These are phyloP conservation scores for Plectranthus barbatus DNA, from an alignment of 257 asterid genomes.

Conservation along the genomic window DNA sequence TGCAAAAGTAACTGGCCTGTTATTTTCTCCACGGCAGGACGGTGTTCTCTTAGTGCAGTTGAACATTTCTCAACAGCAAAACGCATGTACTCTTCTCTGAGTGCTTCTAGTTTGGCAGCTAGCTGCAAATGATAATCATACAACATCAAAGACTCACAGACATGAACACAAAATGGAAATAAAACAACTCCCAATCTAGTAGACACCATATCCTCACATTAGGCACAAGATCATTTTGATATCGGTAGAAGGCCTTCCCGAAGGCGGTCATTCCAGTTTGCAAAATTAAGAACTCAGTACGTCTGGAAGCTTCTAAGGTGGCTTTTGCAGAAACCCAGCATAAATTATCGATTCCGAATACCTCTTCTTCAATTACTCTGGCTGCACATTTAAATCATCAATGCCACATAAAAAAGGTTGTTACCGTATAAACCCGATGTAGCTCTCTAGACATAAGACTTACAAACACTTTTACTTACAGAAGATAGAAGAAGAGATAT, in stretches of 20 bases:
- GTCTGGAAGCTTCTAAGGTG: constrained; percentile 78
- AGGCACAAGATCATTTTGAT: constrained; percentile 77
- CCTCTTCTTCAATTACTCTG: constrained; percentile 94
- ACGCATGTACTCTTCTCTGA: constrained; percentile 86
- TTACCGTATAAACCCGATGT: neutral
- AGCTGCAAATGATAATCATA: constrained; percentile 43
- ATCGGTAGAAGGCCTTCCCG: constrained; percentile 84
- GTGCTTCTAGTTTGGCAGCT: constrained; percentile 87
- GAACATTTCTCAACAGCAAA: constrained; percentile 82
- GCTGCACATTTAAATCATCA: constrained; percentile 47
- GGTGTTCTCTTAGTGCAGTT: constrained; percentile 50
- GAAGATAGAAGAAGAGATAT: neutral
- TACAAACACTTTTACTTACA: neutral
- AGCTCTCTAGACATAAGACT: neutral
- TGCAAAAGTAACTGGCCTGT: constrained; percentile 46
- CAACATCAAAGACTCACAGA: neutral
- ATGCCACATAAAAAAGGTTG: constrained; percentile 6
- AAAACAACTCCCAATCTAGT: constrained; percentile 1
- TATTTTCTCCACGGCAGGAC: constrained; percentile 77
- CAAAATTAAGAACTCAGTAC: constrained; percentile 71
- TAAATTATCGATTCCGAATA: constrained; percentile 83
- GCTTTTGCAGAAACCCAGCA: constrained; percentile 96
- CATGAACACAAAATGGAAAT: constrained; percentile 5
- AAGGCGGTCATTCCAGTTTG: constrained; percentile 97
- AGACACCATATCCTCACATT: constrained; percentile 45